These are phyloP conservation scores for Spergularia marina DNA, from an alignment of 148 eudicot species.

Conservation along the genomic window DNA sequence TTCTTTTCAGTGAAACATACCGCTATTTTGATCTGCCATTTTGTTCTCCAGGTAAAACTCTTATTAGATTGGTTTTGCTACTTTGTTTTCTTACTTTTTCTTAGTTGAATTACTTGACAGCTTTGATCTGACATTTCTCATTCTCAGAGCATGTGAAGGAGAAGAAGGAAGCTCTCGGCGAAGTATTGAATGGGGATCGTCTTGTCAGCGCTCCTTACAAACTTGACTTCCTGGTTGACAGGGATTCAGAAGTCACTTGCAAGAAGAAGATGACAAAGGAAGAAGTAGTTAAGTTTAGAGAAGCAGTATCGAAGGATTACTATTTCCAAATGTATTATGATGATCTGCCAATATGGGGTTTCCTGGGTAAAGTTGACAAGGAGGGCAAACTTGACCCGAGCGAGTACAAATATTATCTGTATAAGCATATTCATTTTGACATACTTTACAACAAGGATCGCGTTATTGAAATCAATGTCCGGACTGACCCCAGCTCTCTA, in stretches of 20 bases:
- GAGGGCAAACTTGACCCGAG: conserved; percentile 54
- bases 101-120: neutral
- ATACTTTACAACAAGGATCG: conserved; percentile 61
- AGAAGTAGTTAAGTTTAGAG: conserved; percentile 53
- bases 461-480: conserved; percentile 60
- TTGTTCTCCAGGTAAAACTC: conserved; percentile 48
- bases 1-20: conserved; percentile 57
- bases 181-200: conserved; percentile 70
- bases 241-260: conserved; percentile 58
- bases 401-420: conserved; percentile 53
- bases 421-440: conserved; percentile 67
- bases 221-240: conserved; percentile 57
- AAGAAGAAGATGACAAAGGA: conserved; percentile 48
- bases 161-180: conserved; percentile 74
- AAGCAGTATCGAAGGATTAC: conserved; percentile 66
- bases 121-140: neutral
- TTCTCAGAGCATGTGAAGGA: conserved; percentile 50
- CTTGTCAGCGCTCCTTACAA: conserved; percentile 66
- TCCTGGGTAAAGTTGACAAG: conserved; percentile 61
- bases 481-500: conserved; percentile 54
- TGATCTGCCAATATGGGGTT: conserved; percentile 72
- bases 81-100: neutral
- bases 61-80: neutral
- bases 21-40: conserved; percentile 72
- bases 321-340: conserved; percentile 77